Evolutionary conservation across 2,329 filamentous ascomycete genomes (phyloP).

Genomic region (Macrophomina tecta): DNA sequence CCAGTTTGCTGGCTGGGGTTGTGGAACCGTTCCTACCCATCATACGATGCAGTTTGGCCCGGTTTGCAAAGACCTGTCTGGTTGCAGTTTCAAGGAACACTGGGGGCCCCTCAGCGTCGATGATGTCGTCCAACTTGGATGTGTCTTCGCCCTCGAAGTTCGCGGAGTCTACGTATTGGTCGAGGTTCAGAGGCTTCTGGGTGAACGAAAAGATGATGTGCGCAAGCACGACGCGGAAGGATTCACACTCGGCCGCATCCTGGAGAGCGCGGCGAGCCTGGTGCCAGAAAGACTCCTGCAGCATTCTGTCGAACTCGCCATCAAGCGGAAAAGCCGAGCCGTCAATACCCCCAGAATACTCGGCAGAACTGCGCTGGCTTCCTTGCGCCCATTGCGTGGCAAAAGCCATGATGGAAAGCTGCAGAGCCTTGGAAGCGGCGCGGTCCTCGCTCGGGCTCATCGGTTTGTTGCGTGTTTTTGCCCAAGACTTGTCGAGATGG

Average conservation of each 20-base stretch:
- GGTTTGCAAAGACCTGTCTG: constrained; percentile 46
- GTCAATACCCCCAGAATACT: constrained; percentile 39
- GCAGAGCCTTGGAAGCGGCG: constrained; percentile 54
- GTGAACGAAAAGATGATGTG: constrained; percentile 55
- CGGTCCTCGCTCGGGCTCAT: constrained; percentile 52
- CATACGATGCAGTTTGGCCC: constrained; percentile 20
- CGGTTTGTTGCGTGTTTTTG: constrained; percentile 48
- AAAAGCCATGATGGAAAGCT: constrained; percentile 59
- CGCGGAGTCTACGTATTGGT: constrained; percentile 25
- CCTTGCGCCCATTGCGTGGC: constrained; percentile 57
- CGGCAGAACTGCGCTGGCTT: constrained; percentile 36
- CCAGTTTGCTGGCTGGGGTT: constrained; percentile 7
- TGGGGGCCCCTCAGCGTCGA: constrained; percentile 45
- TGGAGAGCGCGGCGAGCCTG: constrained; percentile 49
- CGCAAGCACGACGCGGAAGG: constrained; percentile 53
- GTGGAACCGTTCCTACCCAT: neutral
- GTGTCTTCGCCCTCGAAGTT: constrained; percentile 35
- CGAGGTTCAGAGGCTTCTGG: constrained; percentile 45
- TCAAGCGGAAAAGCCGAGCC: constrained; percentile 26
- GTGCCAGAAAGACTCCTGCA: constrained; percentile 51
- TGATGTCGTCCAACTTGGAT: constrained; percentile 40
- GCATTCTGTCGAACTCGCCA: constrained; percentile 43
- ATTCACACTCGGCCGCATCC: constrained; percentile 48
- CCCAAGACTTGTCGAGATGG: constrained; percentile 54
- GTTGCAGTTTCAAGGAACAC: constrained; percentile 49